phyloP scores from a whole-genome alignment of 345 rosid species.

The Populus deltoides region DNA sequence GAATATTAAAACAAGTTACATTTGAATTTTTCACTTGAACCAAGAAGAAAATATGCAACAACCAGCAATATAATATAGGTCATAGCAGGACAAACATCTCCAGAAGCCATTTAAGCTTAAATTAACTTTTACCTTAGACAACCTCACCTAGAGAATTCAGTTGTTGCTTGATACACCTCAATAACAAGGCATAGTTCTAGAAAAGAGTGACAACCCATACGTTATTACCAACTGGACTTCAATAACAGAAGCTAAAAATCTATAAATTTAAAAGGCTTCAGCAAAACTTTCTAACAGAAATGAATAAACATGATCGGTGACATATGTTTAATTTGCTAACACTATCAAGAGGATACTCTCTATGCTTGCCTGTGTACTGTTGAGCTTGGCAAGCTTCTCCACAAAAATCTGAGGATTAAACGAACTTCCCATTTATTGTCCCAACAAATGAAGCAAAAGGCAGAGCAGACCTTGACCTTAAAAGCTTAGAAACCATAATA shows the following conservation, averaged over 20 bases:
- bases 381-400: slow-evolving; percentile 92
- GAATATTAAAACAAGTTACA: background rate
- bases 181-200: background rate
- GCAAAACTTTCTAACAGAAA: background rate
- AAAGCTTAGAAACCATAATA: slow-evolving; percentile 26
- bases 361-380: slow-evolving; percentile 88
- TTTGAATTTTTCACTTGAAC: background rate
- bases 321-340: slow-evolving; percentile 3
- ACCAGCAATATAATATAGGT: background rate
- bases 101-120: background rate
- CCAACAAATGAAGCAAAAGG: slow-evolving; percentile 18
- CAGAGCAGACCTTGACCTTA: slow-evolving; percentile 10
- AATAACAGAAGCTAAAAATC: background rate
- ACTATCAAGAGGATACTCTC: slow-evolving; percentile 82
- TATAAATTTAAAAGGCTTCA: background rate
- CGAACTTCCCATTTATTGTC: slow-evolving; percentile 67
- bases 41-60: background rate
- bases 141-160: background rate
- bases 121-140: background rate
- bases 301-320: slow-evolving; percentile 5
- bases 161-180: background rate
- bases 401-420: slow-evolving; percentile 86
- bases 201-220: background rate
- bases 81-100: background rate
- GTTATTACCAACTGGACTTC: background rate